These are phyloP conservation scores for Mycena sanguinolenta DNA, from an alignment of 768 basidiomycete genomes.

Conservation along the genomic window DNA sequence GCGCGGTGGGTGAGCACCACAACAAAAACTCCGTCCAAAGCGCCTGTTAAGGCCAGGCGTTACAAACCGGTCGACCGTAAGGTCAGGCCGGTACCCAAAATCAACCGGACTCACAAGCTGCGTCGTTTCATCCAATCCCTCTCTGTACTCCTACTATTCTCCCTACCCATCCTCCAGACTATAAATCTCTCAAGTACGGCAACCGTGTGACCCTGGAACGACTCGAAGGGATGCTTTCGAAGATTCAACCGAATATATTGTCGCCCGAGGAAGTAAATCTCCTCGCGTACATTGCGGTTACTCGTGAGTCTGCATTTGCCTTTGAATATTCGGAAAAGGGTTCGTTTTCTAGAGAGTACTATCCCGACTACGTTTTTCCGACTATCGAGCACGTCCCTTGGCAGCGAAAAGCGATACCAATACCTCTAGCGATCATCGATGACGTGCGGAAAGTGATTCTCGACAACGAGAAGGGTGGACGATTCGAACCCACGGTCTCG, in stretches of 20 bases:
- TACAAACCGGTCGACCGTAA: conserved; percentile 23
- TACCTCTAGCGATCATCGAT: conserved; percentile 39
- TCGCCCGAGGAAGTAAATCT: conserved; percentile 32
- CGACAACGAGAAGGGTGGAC: conserved; percentile 34
- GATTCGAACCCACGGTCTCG: conserved; percentile 40
- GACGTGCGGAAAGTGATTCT: conserved; percentile 41
- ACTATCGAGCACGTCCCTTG: conserved; percentile 44
- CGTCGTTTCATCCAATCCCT: conserved; percentile 27
- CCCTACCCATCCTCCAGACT: conserved; percentile 28
- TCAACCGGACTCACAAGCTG: not conserved
- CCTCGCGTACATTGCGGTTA: conserved; percentile 23
- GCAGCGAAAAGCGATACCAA: conserved; percentile 35
- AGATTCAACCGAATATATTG: conserved; percentile 31
- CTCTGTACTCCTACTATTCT: conserved; percentile 14
- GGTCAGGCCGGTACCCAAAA: conserved; percentile 14
- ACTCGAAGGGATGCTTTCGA: conserved; percentile 32
- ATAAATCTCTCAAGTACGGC: conserved; percentile 11
- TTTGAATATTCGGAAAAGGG: conserved; percentile 43
- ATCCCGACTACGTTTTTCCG: conserved; percentile 40
- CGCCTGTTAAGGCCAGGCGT: not conserved
- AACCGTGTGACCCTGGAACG: conserved; percentile 27
- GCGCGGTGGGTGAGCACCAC: conserved; percentile 1
- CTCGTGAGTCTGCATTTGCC: conserved; percentile 39
- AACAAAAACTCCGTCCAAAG: not conserved
- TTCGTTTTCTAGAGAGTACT: conserved; percentile 40